Conservation (phyloP, 257 asterid genomes). For the Fraxinus excelsior region DNA sequence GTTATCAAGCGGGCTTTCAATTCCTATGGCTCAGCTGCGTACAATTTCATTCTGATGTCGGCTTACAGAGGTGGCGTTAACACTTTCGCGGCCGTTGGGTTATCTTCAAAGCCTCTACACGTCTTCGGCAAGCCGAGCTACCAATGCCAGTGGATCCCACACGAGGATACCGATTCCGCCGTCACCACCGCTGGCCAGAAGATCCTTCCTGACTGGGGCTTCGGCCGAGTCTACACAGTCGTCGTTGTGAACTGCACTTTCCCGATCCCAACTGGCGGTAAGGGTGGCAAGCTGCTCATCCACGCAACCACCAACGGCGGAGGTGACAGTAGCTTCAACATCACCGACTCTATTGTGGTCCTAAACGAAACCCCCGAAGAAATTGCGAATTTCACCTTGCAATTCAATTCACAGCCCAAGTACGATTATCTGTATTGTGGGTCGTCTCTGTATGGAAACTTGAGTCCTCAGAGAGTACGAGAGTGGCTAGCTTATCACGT, state of each 20-base stretch:
- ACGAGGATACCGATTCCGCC: background rate
- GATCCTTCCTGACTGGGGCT: conserved; percentile 77
- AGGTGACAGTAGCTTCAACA: conserved; percentile 32
- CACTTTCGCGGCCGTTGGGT: conserved; percentile 50
- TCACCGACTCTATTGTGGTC: conserved; percentile 51
- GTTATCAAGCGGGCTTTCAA: conserved; percentile 41
- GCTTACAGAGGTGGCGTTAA: conserved; percentile 55
- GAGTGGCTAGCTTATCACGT: conserved; percentile 87
- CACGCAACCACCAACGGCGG: conserved; percentile 57
- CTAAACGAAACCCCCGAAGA: conserved; percentile 42
- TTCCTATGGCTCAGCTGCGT: conserved; percentile 50
- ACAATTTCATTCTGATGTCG: conserved; percentile 50
- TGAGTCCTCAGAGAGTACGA: conserved; percentile 71
- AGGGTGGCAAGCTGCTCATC: conserved; percentile 58
- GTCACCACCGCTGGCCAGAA: conserved; percentile 32
- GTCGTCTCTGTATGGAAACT: conserved; percentile 63
- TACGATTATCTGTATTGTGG: conserved; percentile 80
- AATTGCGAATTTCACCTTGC: conserved; percentile 31
- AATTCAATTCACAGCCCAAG: conserved; percentile 33
- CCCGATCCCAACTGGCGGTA: conserved; percentile 29
- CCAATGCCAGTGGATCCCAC: conserved; percentile 44
- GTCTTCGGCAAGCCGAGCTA: conserved; percentile 46
- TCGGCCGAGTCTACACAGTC: conserved; percentile 84
- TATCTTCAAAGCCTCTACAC: conserved; percentile 56
- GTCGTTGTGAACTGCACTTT: conserved; percentile 77